Conservation (phyloP, 208 protist genomes). For the Leishmania guyanensis region DNA sequence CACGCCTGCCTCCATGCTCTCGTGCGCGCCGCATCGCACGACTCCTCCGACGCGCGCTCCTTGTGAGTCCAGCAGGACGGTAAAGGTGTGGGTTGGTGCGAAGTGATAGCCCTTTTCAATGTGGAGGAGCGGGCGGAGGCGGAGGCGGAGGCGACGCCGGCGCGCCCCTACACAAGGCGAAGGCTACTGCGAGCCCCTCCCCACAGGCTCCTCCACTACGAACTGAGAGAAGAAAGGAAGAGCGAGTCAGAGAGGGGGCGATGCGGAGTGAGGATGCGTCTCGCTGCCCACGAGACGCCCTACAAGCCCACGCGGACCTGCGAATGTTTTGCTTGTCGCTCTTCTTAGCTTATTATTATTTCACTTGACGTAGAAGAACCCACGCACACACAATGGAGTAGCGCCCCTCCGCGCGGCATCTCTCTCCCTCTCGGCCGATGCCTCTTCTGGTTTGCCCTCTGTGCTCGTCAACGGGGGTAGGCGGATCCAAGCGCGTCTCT, state of each 20-base stretch:
- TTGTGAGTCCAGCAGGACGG: background rate
- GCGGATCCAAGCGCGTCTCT: background rate
- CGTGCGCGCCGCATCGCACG: background rate
- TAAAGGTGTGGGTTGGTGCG: background rate
- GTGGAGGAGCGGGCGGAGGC: background rate
- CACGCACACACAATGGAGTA: background rate
- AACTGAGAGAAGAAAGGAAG: too few relatives aligned
- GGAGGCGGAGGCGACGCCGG: background rate
- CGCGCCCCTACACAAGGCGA: background rate
- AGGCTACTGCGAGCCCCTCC: background rate
- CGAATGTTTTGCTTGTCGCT: background rate
- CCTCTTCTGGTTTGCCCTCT: too few relatives aligned
- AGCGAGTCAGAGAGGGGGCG: too few relatives aligned
- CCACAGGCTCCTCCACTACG: too few relatives aligned
- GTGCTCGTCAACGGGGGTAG: too few relatives aligned
- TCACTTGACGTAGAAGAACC: background rate
- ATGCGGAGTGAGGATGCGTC: too few relatives aligned
- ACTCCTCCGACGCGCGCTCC: background rate
- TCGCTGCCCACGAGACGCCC: background rate
- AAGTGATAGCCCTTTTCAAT: background rate
- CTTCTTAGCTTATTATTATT: background rate
- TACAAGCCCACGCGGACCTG: background rate
- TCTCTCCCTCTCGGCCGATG: background rate
- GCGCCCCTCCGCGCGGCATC: background rate
- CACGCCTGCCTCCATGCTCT: constrained; percentile 21